Evolutionary conservation across 1,284 basidiomycete species (phyloP), one percentile per base, ranked within the genome.

Genomic region (Mycosarcoma maydis): DNA sequence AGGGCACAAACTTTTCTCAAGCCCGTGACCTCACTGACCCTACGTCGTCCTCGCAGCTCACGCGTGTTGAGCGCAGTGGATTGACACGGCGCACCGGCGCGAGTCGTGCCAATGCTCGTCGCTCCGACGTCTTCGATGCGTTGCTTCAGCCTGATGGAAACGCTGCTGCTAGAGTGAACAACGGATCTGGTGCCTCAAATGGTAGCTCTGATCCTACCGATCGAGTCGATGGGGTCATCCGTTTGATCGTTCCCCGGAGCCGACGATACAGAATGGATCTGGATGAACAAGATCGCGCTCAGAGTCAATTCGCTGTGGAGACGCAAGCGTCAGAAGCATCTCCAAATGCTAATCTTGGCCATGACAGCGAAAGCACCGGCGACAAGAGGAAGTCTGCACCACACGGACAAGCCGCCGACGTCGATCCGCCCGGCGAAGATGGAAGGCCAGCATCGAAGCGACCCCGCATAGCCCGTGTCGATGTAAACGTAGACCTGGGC

Each of bases 111-210:
- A 47, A 26, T 6, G 32, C 44, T 42, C 55, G 69, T 2, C 49
- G 64, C n/a, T 67, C 64, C 19, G 64, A 72, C 26, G 44, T 72
- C 45, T 72, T 72, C 40, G 64, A 72, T 34, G 48, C 66, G 16
- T 45, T 69, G 6, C 34, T 68, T 16, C 40, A 42, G 14, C 8
- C 33, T 13, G 39, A 53, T 14, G 30, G 44, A 5, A 29, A 26
- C 22, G 29, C 39, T 43, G 36, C 45, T 11, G 27, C 13, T 22
- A 36, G 16, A 1, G 27, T 10, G 8, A n/a, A n/a, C n/a, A n/a
- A n/a, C n/a, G n/a, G n/a, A n/a, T n/a, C n/a, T n/a, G n/a, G n/a
- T n/a, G n/a, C n/a, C n/a, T n/a, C n/a, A n/a, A n/a, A n/a, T n/a
- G n/a, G n/a, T n/a, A n/a, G n/a, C n/a, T n/a, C n/a, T n/a, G n/a